Evolutionary conservation across 2,329 filamentous ascomycete species (phyloP), one percentile per base, ranked within the genome.

Genomic region (Fusarium devonianum): DNA sequence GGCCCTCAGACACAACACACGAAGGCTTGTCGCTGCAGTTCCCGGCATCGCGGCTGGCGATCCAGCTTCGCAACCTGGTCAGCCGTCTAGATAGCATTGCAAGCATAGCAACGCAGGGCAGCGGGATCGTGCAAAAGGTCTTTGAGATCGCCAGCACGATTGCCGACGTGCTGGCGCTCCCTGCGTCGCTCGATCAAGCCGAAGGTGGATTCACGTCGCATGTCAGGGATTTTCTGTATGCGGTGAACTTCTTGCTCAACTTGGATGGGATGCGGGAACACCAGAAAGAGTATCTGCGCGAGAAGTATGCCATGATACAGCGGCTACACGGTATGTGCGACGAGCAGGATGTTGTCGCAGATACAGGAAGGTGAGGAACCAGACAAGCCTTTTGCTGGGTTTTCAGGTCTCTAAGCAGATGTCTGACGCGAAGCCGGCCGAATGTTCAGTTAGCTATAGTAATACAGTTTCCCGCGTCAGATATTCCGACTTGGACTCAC

Each of bases 131-230:
- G 41, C 77, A 82, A 52, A 85, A 85, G 62, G 70, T 85, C 4
- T 82, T 85, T 45, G 82, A 85, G 59, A 81, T 85, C 52, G 79
- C 80, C 0, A 82, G 80, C 62, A 83, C 80, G 2, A 80, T 84
- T 34, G 80, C 81, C 7, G 81, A 84, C 55, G 81, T 85, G 2
- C 73, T 84, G 16, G 78, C 80, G 33, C 69, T 83, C 11, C 77
- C 78, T 0, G 71, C 74, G 6, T 73, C 72, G 1, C 73, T 75
- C 0, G 53, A 56, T 17, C 60, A 68, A 44, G 63, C 60, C 7
- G 65, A 75, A 4, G 72, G 77, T 28, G 78, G 80, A 21, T 76
- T 75, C 2, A 69, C 71, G 5, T 70, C 75, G 4, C 71, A 78
- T 12, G 76, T 83, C 34, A 75, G 81, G 43, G 81, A 84, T 54